Evolutionary conservation across 192 early-diverging fungal species (phyloP), one percentile per base, ranked within the genome.

Genomic region (Bifiguratus adelaidae): DNA sequence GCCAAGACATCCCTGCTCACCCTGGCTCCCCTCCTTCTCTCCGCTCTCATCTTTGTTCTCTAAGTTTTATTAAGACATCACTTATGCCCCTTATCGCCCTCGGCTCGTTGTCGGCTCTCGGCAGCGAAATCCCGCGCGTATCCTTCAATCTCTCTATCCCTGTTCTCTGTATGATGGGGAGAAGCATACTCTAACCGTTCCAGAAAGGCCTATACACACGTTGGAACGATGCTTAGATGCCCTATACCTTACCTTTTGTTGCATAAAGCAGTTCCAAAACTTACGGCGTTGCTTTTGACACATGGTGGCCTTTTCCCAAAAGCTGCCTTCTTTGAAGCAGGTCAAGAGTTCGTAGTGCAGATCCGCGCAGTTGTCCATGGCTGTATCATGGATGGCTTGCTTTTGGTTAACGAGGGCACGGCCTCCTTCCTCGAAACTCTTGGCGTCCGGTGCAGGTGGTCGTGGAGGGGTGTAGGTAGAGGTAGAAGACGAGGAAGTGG

Each of bases 221-320:
- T n/a, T n/a, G n/a, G n/a, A n/a, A n/a, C n/a, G n/a, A n/a, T n/a
- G n/a, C n/a, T n/a, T n/a, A n/a, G n/a, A n/a, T n/a, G n/a, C 27
- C 23, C 22, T 29, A 18, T 30, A 9, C 18, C 4, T 40, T 43
- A 48, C 50, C 50, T 65, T 65, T 46, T 65, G 62, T 23, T 42
- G 23, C 16, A 58, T 47, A 23, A 44, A 65, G 30, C 62, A 65
- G 18, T 49, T 44, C 62, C 62, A 65, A 29, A 65, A 65, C 2
- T 25, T 32, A 22, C 55, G 56, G 21, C 58, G 58, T 47, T 65
- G 62, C 3, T 47, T 49, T 32, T 65, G 56, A 23, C 62, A 65
- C 62, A 65, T 58, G 26, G 46, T 58, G 2, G 56, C 62, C 38
- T 59, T 65, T 25, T 65, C 62, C 56, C 56, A 59, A 55, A 55